These are phyloP conservation scores for Bryoglossum gracile DNA, from an alignment of 495 filamentous ascomycete genomes.

Conservation along the genomic window DNA sequence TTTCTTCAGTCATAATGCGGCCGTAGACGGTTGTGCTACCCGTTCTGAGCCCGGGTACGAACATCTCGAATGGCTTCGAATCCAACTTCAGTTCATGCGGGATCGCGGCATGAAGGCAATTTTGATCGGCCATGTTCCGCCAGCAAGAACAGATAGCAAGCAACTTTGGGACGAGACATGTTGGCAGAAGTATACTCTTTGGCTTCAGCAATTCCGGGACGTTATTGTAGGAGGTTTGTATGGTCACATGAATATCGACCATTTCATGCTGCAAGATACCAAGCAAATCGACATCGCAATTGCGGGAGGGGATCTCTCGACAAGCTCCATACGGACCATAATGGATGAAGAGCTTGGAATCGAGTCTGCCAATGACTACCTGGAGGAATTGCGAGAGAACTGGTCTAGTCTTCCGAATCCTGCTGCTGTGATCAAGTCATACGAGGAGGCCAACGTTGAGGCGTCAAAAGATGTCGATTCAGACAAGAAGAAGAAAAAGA, in stretches of 20 bases:
- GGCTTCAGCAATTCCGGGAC: conserved; percentile 84
- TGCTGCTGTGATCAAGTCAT: conserved; percentile 14
- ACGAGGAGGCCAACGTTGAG: conserved; percentile 29
- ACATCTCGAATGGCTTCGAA: conserved; percentile 94
- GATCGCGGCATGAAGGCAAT: conserved; percentile 89
- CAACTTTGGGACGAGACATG: conserved; percentile 83
- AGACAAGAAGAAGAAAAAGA: conserved; percentile 40
- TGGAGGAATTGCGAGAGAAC: conserved; percentile 64
- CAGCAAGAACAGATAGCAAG: conserved; percentile 77
- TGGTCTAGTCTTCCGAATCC: conserved; percentile 73
- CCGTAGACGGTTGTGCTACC: conserved; percentile 77
- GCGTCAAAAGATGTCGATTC: conserved; percentile 30
- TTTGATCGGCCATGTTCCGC: conserved; percentile 88
- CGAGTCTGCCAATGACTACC: conserved; percentile 64
- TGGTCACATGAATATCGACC: conserved; percentile 98
- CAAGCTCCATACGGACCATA: conserved; percentile 11
- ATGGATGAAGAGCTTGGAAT: conserved; percentile 51
- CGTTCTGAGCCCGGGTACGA: conserved; percentile 80
- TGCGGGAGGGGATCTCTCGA: conserved; percentile 27
- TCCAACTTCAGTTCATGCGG: conserved; percentile 80
- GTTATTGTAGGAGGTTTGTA: conserved; percentile 72
- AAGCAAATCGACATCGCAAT: conserved; percentile 59
- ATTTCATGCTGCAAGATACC: conserved; percentile 90
- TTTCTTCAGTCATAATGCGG: conserved; percentile 87
- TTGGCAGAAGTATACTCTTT: conserved; percentile 96